Base-by-base conservation (phyloP, 2,329 filamentous ascomycete genomes). In the Waltergamsia citrina region DNA sequence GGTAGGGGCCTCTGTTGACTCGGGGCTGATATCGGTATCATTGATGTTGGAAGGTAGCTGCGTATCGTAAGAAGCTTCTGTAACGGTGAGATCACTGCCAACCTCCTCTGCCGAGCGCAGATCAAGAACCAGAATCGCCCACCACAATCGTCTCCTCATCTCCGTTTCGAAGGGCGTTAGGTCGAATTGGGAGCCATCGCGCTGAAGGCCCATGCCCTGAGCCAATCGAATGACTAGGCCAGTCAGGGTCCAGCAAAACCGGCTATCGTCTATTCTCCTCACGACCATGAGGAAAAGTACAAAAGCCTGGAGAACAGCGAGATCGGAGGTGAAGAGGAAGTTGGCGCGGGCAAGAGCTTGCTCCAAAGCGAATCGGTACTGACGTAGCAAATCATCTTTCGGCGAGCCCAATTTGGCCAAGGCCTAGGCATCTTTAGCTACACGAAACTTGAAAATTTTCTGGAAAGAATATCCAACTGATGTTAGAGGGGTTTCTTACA, bases 121-220 rank as follows among this genome's bases (percentile, higher is more conserved):
- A 42, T 81, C 77, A 1, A 79, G 56, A 4, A 68, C 57, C 26
- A 74, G 56, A 8, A 81, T 61, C n/a, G 67, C 60, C 64, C 71
- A 78, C 70, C 75, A 81, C 0, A 79, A 48, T 3, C 77, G 62
- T 16, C 76, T 62, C 24, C 75, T 61, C 52, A 78, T 68, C 46
- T 81, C 74, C 1, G 65, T 64, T 36, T 80, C 74, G 37, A 73
- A 77, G 0, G 71, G 67, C 0, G 65, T 59, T 5, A 81, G 54
- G 1, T 62, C 62, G 24, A 78, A 61, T 29, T 61, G 52, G 4
- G 57, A 54, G 9, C 64, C 63, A 34, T 79, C 74, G 5, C 71
- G 64, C 43, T 81, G 75, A 3, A 81, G 57, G 2, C 76, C 76
- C 43, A 78, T 64, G 3, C 70, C 67, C 43, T 76, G 72, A 4